Evolutionary conservation across 139 green algal species (phyloP), one percentile per base, ranked within the genome.

Genomic region (Chlamydomonas applanata): DNA sequence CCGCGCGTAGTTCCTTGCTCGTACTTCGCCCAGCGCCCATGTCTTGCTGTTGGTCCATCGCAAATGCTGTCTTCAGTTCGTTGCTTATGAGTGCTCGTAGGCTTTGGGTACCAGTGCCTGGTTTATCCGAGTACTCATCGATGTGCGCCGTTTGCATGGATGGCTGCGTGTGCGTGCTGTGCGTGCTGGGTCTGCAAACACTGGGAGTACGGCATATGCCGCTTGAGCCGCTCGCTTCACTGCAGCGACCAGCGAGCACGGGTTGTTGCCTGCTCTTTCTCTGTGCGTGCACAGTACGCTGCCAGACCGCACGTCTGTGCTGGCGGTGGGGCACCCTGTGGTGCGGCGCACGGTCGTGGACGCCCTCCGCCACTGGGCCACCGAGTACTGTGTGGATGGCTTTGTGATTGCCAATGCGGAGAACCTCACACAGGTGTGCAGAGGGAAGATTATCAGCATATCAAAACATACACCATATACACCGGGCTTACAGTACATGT

Each of bases 371-470:
- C 83, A 88, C 77, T 95, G 91, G 91, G 84, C 85, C 17, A 22
- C 44, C 32, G 84, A 94, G 56, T 94, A 89, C 76, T 72, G 83
- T 0, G 79, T 96, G 65, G 90, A 94, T 40, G 92, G 92, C 72
- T 97, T 97, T 76, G 80, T 79, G 56, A 88, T 97, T 45, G 60
- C 90, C 24, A 93, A 94, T 36, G 91, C 92, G 13, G 92, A 97
- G 76, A 95, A 93, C 75, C 81, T 97, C 24, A 74, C 79, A 45
- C 82, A 88, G 83, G 87, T 88, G 62, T 2, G 66, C 30, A n/a
- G n/a, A n/a, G n/a, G n/a, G n/a, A n/a, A n/a, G n/a, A n/a, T n/a
- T n/a, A n/a, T n/a, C n/a, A n/a, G n/a, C n/a, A n/a, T n/a, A n/a
- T n/a, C n/a, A n/a, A n/a, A n/a, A n/a, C n/a, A n/a, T n/a, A n/a